Base-by-base conservation (phyloP, 305 asterid species). In the Fraxinus velutina region DNA sequence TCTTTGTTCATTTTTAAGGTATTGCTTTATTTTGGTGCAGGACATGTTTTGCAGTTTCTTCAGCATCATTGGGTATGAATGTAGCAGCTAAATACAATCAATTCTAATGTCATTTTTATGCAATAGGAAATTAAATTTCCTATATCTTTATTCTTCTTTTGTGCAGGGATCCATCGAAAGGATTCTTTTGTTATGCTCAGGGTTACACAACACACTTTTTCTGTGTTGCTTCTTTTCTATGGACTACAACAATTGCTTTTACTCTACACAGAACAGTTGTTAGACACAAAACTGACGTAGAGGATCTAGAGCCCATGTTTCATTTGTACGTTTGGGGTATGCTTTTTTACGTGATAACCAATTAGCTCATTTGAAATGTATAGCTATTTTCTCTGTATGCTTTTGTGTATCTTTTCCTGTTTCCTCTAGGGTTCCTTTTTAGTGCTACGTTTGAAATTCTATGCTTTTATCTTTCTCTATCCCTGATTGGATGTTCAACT, bases 41-140 rank as follows among this genome's bases (percentile, higher is more conserved):
- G 99, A 96, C 88, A 90, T 96, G 99, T 85, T 92, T 86, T 96
- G 93, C 93, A 96, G 99, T 88, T 96, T 96, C 93, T 96, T 96
- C 89, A 85, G 98, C 91, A 94, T 96, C 84, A 87, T 94, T 55
- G 98, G 98, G 99, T 96, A 91, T 68, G 91, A n/a, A 12, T 82
- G 27, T 83, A 50, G 77, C 47, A 57, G 71, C 57, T 76, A 30
- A 71, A 55, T 82, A 60, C 29, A 79, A 75, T 70, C 47, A 15
- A 42, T 81, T 79, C 60, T 44, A 5, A 19, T 76, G 70, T 42
- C 76, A 73, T 82, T 75, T 78, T 77, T 15, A 34, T 78, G 42
- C 33, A n/a, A 39, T 68, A 75, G 77, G 9, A 42, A 33, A 39
- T 70, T 19, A 15, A 12, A 27, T 42, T 44, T 79, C 80, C 44